Evolutionary conservation across 768 basidiomycete genomes (phyloP).

Genomic region (Pulveroboletus sp.): DNA sequence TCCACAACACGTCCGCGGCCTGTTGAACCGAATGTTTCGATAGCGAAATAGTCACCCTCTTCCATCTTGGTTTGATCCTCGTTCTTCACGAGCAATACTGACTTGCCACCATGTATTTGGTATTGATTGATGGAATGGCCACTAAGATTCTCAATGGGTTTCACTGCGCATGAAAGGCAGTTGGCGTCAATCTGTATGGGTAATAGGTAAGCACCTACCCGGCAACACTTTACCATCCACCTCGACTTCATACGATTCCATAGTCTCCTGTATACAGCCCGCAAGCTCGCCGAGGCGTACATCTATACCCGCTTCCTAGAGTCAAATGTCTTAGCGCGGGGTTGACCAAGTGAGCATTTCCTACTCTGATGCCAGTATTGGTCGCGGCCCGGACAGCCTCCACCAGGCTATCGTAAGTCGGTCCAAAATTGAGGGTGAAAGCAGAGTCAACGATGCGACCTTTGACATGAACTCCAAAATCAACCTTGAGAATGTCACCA

Average conservation of each 20-base stretch:
- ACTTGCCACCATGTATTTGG: constrained; percentile 93
- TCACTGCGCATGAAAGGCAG: constrained; percentile 53
- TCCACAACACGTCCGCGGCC: constrained; percentile 88
- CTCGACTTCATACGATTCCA: constrained; percentile 98
- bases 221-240: constrained; percentile 80
- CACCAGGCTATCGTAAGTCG: constrained; percentile 83
- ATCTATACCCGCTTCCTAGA: constrained; percentile 94
- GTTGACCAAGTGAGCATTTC: constrained; percentile 11
- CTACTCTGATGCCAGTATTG: constrained; percentile 82
- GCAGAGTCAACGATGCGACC: constrained; percentile 96
- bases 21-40: constrained; percentile 99
- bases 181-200: not conserved
- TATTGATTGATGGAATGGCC: constrained; percentile 92
- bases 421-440: constrained; percentile 89
- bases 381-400: constrained; percentile 95
- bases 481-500: constrained; percentile 93
- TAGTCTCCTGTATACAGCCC: constrained; percentile 92
- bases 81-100: constrained; percentile 85
- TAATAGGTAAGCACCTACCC: constrained; percentile 42
- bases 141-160: constrained; percentile 89
- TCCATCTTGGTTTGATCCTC: constrained; percentile 96
- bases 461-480: constrained; percentile 95
- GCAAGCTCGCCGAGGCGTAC: constrained; percentile 91
- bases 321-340: constrained; percentile 5
- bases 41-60: constrained; percentile 98